Percentiles rank a stretch among this genome's conserved stretches.
Evolutionary conservation across 345 rosid species (phyloP).

Genomic region (Heritiera littoralis): DNA sequence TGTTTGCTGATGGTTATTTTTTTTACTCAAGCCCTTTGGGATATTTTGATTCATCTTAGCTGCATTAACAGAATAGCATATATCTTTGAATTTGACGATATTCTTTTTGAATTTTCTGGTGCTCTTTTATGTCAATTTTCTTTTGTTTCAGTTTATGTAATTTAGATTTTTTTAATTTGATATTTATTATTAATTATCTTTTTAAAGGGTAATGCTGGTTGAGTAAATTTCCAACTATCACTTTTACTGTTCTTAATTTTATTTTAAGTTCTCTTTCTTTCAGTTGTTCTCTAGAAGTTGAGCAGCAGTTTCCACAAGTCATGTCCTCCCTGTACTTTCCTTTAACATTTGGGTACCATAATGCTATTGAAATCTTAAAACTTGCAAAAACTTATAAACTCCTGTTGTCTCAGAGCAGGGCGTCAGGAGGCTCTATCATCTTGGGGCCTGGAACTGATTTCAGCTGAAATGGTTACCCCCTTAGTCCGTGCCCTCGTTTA

Average conservation of each 20-base stretch:
- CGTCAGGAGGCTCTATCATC: conserved; percentile 89
- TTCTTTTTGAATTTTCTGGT: background rate
- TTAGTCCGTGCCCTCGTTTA: conserved; percentile 70
- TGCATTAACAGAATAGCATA: background rate
- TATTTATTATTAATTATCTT: background rate
- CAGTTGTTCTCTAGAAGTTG: conserved; percentile 43
- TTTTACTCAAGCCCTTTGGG: background rate
- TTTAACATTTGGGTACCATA: conserved; percentile 55
- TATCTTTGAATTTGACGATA: background rate
- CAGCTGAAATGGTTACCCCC: conserved; percentile 84
- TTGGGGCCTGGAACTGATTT: conserved; percentile 97
- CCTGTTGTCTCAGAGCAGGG: conserved; percentile 96
- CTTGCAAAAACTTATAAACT: conserved; percentile 63
- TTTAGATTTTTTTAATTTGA: background rate
- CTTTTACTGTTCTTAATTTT: conserved; percentile 20
- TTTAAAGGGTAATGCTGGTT: conserved; percentile 16
- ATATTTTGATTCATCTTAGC: background rate
- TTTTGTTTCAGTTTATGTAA: background rate
- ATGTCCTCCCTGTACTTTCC: conserved; percentile 42
- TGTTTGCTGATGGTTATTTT: conserved; percentile 18
- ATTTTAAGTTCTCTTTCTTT: conserved; percentile 30
- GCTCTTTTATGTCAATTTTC: background rate
- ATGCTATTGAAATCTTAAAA: conserved; percentile 42
- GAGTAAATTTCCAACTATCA: background rate
- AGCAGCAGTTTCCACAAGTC: conserved; percentile 54